Evolutionary conservation across 2,329 filamentous ascomycete genomes (phyloP), one percentile per base, ranked within the genome.

Genomic region (Rutstroemia sp.): DNA sequence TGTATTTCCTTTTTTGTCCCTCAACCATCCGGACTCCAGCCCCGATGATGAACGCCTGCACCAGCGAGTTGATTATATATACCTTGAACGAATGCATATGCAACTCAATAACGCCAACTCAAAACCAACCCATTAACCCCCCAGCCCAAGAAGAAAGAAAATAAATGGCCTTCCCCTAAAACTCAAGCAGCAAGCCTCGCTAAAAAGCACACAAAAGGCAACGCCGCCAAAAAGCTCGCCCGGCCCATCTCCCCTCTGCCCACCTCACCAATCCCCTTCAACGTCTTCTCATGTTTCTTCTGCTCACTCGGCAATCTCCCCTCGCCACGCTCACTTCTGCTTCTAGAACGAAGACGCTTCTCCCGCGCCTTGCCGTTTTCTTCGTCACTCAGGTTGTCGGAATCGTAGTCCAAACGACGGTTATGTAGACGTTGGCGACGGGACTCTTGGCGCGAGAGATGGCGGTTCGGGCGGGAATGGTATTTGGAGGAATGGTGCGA

Each of bases 221-320:
- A 25, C 2, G 9, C 54, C 0, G 23, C 40, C 47, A 46, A 7
- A 16, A 51, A 38, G 4, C 9, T 39, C 19, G 53, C 53, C 25
- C 53, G 47, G 25, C 47, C 53, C 53, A 51, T 56, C 3, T 56
- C 39, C 19, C 47, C 53, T 14, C 53, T 45, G 16, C 53, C 53
- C 2, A 36, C 40, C 23, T 21, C 10, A 0, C 53, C 53, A 10
- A 56, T 51, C 1, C 40, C 14, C 16, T 51, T 56, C 3, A 56
- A 6, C 4, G 39, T 45, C 21, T 46, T 56, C 10, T 45, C 48
- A 5, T 51, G 38, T 39, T 51, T 46, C 39, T 46, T 51, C 36
- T 56, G 47, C 21, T 51, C 36, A 38, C 21, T 51, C 25, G 1
- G 48, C 48, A 1, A 16, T 9, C 2, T 36, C 42, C 19, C 19